A percentile compares a stretch with the other conserved stretches of the same genome.
phyloP scores from a whole-genome alignment of 2,329 filamentous ascomycete species.

The Xylariaceae sp. region DNA sequence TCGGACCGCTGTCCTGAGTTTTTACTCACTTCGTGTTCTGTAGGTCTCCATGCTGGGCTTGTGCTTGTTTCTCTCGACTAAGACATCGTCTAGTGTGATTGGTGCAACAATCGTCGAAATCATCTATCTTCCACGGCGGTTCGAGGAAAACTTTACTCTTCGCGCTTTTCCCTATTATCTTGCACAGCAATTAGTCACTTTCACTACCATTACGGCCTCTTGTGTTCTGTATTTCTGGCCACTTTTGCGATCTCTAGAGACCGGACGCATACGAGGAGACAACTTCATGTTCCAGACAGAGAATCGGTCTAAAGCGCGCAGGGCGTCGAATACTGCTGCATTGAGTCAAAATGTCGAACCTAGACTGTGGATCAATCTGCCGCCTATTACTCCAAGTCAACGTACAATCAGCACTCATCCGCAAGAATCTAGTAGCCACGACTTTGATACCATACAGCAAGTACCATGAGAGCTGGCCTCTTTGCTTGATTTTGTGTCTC shows the following conservation, averaged over 20 bases:
- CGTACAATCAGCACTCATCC: too few relatives aligned
- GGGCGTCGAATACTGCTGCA: too few relatives aligned
- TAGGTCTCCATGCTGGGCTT: background rate
- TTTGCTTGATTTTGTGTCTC: too few relatives aligned
- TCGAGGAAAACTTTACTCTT: background rate
- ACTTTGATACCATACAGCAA: too few relatives aligned
- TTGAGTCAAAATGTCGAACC: too few relatives aligned
- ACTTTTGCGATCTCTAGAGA: background rate
- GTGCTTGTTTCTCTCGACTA: background rate
- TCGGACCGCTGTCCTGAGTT: background rate
- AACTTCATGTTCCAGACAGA: too few relatives aligned
- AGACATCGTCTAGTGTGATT: background rate
- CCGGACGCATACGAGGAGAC: background rate
- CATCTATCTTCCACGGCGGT: background rate
- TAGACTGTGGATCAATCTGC: too few relatives aligned
- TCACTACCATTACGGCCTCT: background rate
- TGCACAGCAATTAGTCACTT: background rate
- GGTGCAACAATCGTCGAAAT: background rate
- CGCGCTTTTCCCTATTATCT: background rate
- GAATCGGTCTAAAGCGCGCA: too few relatives aligned
- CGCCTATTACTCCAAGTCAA: too few relatives aligned
- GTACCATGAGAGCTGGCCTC: too few relatives aligned
- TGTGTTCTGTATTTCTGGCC: background rate
- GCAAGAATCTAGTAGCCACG: too few relatives aligned
- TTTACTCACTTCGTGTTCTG: background rate